Conservation (phyloP, 2,329 filamentous ascomycete species). For the Polychaeton citri region DNA sequence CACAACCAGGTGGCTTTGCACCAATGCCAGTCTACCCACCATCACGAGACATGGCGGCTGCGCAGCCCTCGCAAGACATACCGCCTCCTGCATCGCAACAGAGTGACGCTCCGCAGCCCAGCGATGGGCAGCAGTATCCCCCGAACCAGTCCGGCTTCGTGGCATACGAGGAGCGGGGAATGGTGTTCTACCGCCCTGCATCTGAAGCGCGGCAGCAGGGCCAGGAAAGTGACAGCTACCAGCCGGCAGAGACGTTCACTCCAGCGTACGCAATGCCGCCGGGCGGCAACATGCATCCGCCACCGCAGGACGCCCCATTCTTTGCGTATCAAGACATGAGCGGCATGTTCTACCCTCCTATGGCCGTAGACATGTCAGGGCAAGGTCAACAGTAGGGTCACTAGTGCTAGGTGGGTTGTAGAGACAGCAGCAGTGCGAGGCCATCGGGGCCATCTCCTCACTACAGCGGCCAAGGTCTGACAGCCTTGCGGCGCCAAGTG, state of each 20-base stretch:
- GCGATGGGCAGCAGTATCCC: conserved; percentile 4
- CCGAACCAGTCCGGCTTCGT: conserved; percentile 41
- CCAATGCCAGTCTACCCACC: not conserved
- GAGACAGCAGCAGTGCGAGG: too few relatives aligned
- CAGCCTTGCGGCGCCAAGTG: too few relatives aligned
- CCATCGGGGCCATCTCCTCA: too few relatives aligned
- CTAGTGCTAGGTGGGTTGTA: too few relatives aligned
- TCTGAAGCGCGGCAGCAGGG: conserved; percentile 15
- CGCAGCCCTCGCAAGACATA: conserved; percentile 9
- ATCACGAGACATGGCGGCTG: not conserved
- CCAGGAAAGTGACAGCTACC: conserved; percentile 14
- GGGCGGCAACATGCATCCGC: not conserved
- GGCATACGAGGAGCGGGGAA: conserved; percentile 85
- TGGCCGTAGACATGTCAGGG: not conserved
- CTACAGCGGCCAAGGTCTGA: too few relatives aligned
- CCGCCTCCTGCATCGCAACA: conserved; percentile 7
- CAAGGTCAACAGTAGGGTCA: not conserved
- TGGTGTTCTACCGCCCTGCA: conserved; percentile 67
- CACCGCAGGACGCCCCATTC: not conserved
- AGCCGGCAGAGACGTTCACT: conserved; percentile 21
- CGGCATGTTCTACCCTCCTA: not conserved
- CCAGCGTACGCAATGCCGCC: conserved; percentile 18
- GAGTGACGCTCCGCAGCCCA: conserved; percentile 11
- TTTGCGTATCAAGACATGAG: not conserved
- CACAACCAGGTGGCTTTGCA: not conserved